Conservation (phyloP, 371 early-diverging fungal genomes). For the Aphelidium insulamus region DNA sequence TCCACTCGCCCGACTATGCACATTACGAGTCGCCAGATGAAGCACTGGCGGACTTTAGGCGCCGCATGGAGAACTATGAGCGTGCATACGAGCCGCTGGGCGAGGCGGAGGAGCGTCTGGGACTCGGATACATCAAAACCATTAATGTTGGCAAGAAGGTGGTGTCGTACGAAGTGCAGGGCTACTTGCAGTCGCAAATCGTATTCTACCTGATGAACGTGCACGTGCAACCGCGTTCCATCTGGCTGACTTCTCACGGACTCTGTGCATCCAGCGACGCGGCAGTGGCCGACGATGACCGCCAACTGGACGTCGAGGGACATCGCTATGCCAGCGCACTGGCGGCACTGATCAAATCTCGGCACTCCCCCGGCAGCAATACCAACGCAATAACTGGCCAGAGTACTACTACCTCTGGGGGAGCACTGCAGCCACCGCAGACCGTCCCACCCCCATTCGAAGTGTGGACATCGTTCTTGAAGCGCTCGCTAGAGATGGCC, state of each 20-base stretch:
- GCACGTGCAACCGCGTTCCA: slow-evolving; percentile 10
- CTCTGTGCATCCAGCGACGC: slow-evolving; percentile 1
- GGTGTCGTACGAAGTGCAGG: slow-evolving; percentile 49
- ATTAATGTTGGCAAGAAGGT: slow-evolving; percentile 59
- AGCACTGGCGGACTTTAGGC: slow-evolving; percentile 49
- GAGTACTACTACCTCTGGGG: background rate
- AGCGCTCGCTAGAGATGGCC: slow-evolving; percentile 34
- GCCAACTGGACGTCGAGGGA: slow-evolving; percentile 65
- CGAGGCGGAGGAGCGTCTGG: slow-evolving; percentile 44
- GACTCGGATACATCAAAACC: slow-evolving; percentile 53
- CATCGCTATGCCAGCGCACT: too few species aligned
- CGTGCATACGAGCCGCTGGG: slow-evolving; percentile 49
- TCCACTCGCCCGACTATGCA: slow-evolving; percentile 59
- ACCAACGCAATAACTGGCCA: too few species aligned
- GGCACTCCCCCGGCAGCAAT: too few species aligned
- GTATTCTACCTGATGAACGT: slow-evolving; percentile 72
- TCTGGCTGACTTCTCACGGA: slow-evolving; percentile 4
- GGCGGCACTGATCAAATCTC: too few species aligned
- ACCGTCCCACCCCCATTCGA: too few species aligned
- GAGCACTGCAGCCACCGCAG: too few species aligned
- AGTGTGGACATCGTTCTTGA: slow-evolving; percentile 27
- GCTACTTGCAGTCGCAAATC: slow-evolving; percentile 53
- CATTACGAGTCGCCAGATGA: slow-evolving; percentile 32
- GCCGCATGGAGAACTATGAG: slow-evolving; percentile 56
- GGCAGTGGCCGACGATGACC: slow-evolving; percentile 43